Evolutionary conservation across 495 filamentous ascomycete genomes (phyloP), one percentile per base, ranked within the genome.

Genomic region (Penicillium ochrochloron): DNA sequence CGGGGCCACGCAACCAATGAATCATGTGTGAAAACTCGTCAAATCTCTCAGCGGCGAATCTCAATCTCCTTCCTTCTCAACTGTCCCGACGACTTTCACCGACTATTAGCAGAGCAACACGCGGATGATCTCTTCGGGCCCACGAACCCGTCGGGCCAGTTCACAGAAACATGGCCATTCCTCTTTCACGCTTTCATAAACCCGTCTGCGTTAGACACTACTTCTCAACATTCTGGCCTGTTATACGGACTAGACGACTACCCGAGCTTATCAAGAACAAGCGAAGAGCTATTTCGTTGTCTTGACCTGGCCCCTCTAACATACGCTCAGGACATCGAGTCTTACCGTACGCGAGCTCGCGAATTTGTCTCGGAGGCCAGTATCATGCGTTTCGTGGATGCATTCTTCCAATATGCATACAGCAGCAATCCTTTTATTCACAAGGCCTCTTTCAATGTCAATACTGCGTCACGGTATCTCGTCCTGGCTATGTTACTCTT

Each of bases 341-440:
- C 41, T 21, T 21, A 21, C n/a, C 41, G 41, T 6, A 44, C 41
- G 1, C 21, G n/a, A 44, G 5, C 41, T 8, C n/a, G 41, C 2
- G n/a, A n/a, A 21, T 44, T 44, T 6, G 41, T 44, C 41, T 19
- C 41, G 5, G 41, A 44, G 41, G 41, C 17, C 2, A 21, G 19
- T 44, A 44, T 44, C 1, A 44, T 44, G 41, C 41, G 41, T n/a
- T 21, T 44, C 41, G 41, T 44, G n/a, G 10, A 44, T 21, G n/a
- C 41, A 6, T 44, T 44, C 6, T 44, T 44, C 9, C 19, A 44
- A 21, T 21, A 44, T 44, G 41, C 41, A 21, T 44, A 44, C 41
- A 44, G 41, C 41, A 44, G 41, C 41, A 44, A 44, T 44, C 41
- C 41, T 8, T 44, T 44, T 6, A 44, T 44, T n/a, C 41, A 44